Percentiles rank a stretch among this genome's conserved stretches.
These are phyloP conservation scores for Fusarium irregulare DNA, from an alignment of 2,329 filamentous ascomycete species.

Conservation along the genomic window DNA sequence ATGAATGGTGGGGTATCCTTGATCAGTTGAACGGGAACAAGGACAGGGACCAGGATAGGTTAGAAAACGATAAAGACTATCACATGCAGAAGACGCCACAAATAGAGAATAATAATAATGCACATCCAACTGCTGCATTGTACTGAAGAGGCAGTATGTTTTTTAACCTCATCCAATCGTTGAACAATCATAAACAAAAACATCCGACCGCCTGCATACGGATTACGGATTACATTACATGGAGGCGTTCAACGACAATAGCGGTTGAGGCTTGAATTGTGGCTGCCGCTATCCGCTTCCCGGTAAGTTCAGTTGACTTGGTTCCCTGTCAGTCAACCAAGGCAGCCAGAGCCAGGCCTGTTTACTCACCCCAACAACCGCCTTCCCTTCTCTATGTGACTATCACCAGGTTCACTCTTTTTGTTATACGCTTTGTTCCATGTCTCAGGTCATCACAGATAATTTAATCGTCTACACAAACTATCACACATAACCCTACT, in stretches of 20 bases:
- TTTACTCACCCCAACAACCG: slow-evolving; percentile 30
- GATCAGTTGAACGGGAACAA: slow-evolving; percentile 16
- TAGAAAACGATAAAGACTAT: slow-evolving; percentile 3
- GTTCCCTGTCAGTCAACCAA: background rate
- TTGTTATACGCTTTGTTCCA: slow-evolving; percentile 11
- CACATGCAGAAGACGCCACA: slow-evolving; percentile 31
- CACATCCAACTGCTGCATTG: background rate
- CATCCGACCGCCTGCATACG: background rate
- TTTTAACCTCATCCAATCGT: background rate
- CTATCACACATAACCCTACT: background rate
- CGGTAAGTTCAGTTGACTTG: slow-evolving; percentile 9
- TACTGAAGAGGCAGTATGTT: slow-evolving; percentile 14
- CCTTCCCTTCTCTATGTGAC: background rate
- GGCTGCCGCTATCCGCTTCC: slow-evolving; percentile 28
- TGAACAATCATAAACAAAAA: slow-evolving; percentile 1
- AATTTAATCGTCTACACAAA: background rate
- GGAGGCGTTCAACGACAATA: slow-evolving; percentile 10
- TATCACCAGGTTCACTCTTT: background rate
- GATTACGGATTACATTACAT: background rate
- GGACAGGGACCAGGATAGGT: slow-evolving; percentile 10
- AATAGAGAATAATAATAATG: background rate
- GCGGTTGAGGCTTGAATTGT: slow-evolving; percentile 29
- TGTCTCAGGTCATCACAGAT: slow-evolving; percentile 6
- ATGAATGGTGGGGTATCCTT: slow-evolving; percentile 30
- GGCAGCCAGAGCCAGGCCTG: background rate